Evolutionary conservation across 2,329 filamentous ascomycete species (phyloP), one percentile per base, ranked within the genome.

Genomic region (Zasmidium citrigriseum): DNA sequence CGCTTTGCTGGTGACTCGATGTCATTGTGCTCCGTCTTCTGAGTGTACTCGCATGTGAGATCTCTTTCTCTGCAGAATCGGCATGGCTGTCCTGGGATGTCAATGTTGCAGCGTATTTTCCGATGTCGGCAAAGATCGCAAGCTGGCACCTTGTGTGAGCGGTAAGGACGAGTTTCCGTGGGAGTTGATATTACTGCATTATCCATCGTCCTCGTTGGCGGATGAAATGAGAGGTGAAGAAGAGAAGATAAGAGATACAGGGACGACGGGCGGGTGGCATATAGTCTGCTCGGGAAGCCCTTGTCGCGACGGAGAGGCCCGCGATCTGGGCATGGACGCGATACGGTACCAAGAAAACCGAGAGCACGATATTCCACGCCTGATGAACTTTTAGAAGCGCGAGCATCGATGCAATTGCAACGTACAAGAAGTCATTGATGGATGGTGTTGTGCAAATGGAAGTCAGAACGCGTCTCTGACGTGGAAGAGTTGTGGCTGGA

Each of bases 111-210:
- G 34, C 74, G 71, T 25, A 76, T 74, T 56, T 77, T 78, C 24
- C 76, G 70, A 25, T 72, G 73, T 12, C 75, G 72, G 62, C 75
- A 78, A 58, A 71, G 64, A 21, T 69, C 72, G 63, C 75, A 77
- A 34, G 76, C 76, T n/a, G 75, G 75, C 18, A 77, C 70, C 60
- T 74, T 74, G 64, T 77, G 75, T 23, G 75, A 77, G 44, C 76
- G 74, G 60, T 77, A 77, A 20, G 76, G 76, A 57, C 76, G 58
- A 12, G n/a, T 25, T 23, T 49, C 47, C 9, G 47, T 16, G 3
- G 47, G 47, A 24, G 47, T 49, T 14, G 47, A 49, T 24, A 49
- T 49, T 7, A 49, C 9, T 12, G 22, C 24, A 18, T 25, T 23
- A 2, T 49, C 23, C 47, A 49, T 49, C 10, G 34, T 41, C 34